Conservation (phyloP, 352 stramenopile genomes). For the Pythium dissimile region DNA sequence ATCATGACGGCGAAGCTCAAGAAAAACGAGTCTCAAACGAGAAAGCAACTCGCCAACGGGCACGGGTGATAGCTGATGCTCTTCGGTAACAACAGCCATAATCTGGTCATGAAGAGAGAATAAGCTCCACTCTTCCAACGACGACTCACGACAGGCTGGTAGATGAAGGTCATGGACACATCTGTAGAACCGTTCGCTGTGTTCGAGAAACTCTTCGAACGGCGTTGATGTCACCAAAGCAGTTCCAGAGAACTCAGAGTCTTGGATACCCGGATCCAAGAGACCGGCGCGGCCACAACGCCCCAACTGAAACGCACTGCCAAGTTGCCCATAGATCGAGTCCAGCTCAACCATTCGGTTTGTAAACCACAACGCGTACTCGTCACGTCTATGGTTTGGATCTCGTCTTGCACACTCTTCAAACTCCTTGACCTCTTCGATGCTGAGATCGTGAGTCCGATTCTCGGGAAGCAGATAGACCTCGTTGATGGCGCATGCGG, state of each 20-base stretch:
- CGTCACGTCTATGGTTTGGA: conserved; percentile 21
- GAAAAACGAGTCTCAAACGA: conserved; percentile 46
- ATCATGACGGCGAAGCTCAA: conserved; percentile 32
- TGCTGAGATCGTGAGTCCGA: conserved; percentile 33
- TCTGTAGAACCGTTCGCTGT: conserved; percentile 58
- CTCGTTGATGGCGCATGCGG: conserved; percentile 9
- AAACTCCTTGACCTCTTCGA: conserved; percentile 36
- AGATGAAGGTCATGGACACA: conserved; percentile 50
- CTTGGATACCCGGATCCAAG: neutral
- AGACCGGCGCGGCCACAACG: conserved; percentile 23
- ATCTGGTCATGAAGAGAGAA: conserved; percentile 64
- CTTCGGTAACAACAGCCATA: conserved; percentile 31
- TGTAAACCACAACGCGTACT: conserved; percentile 50
- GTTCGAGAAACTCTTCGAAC: conserved; percentile 43
- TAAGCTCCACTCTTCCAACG: conserved; percentile 50
- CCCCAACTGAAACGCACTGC: conserved; percentile 42
- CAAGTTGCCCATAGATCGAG: conserved; percentile 51
- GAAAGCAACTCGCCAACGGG: conserved; percentile 24
- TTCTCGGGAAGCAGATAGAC: conserved; percentile 38
- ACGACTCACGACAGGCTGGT: conserved; percentile 32
- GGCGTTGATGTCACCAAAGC: conserved; percentile 26
- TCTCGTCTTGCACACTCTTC: conserved; percentile 26
- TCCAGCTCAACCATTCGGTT: conserved; percentile 58
- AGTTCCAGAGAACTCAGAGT: neutral
- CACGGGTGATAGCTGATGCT: neutral